Evolutionary conservation across 2,329 filamentous ascomycete genomes (phyloP), one percentile per base, ranked within the genome.

Genomic region (Chrysoporthe cubensis): DNA sequence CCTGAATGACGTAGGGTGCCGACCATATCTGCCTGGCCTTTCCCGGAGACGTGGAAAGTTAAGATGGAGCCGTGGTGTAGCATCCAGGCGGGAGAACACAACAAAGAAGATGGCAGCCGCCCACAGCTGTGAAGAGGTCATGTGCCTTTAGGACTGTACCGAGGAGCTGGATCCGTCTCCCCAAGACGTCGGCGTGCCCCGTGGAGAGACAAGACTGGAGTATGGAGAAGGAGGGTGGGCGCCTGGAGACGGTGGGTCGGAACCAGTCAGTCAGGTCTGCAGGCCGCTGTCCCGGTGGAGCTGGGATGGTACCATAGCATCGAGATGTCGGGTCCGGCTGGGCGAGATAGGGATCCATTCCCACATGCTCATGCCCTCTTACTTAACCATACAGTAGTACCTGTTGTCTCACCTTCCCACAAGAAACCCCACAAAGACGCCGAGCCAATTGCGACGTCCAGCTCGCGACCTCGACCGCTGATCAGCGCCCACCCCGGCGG

Each of bases 201-300:
- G 18, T 65, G 62, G 66, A 68, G 66, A 60, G 44, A 11, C 46
- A 61, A 50, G 54, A 60, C 40, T 68, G 66, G 66, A 68, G 57
- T 68, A 62, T 65, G 66, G 62, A 44, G 62, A 52, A 40, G 32
- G 7, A 26, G 26, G 26, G 14, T 21, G 50, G 8, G 21, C 26
- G 37, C 21, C 56, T 58, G 56, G 56, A 65, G 66, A 58, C 61
- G 48, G 62, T 65, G 62, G 66, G 48, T 59, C 52, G 44, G 48
- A 40, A 50, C 32, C 26, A 62, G 32, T 52, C 43, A 46, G 65
- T n/a, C 48, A 50, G 8, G 48, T 50, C n/a, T 8, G 48, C 48
- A 13, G 48, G 21, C 37, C 37, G 26, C 9, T 5, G 37, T 40
- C 37, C 37, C 5, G 37, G 37, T 40, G 37, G 37, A 40, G 37